Evolutionary conservation across 1,284 basidiomycete species (phyloP), one percentile per base, ranked within the genome.

Genomic region (Cutaneotrichosporon sp.): DNA sequence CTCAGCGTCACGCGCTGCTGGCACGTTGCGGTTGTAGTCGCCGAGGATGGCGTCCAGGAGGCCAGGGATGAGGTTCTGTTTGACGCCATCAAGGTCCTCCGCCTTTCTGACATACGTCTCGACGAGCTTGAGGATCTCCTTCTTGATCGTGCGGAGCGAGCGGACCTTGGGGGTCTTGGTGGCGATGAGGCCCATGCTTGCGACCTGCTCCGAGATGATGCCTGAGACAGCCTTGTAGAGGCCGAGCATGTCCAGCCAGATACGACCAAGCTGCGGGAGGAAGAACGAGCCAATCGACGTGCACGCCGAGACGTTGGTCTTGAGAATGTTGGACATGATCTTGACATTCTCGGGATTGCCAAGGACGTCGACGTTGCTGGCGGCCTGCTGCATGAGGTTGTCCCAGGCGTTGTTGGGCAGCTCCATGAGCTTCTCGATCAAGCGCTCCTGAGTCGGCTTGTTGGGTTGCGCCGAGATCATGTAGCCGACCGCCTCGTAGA

Each of bases 401-500:
- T 98, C 95, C 97, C 97, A 99, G 52, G 95, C 96, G 71, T 90
- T 94, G 80, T 99, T 99, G 0, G 97, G 97, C 71, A 97, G 82
- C 71, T 97, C 92, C 97, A 99, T 99, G 60, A 99, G 82, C 77
- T 95, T 97, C 31, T 88, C 85, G 63, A 99, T 98, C 63, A 99
- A 84, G 69, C 92, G 90, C 82, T 99, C 97, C 81, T 98, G 97
- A 70, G 91, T 91, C 18, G 92, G 90, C 79, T 97, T 96, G 81
- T 99, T 97, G 52, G 96, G 96, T 79, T 99, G 97, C 2, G 96
- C 94, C 21, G 95, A 93, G 73, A 99, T 97, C 97, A 99, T 99
- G 83, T 98, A 94, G 22, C 97, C 97, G 57, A 98, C 91, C 8
- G 97, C 97, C 82, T 99, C 96, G 75, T 97, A 97, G 83, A 96